A percentile compares a stretch with the other conserved stretches of the same genome.
Conservation (phyloP, 2,329 filamentous ascomycete genomes). For the Cladosporium sp. region DNA sequence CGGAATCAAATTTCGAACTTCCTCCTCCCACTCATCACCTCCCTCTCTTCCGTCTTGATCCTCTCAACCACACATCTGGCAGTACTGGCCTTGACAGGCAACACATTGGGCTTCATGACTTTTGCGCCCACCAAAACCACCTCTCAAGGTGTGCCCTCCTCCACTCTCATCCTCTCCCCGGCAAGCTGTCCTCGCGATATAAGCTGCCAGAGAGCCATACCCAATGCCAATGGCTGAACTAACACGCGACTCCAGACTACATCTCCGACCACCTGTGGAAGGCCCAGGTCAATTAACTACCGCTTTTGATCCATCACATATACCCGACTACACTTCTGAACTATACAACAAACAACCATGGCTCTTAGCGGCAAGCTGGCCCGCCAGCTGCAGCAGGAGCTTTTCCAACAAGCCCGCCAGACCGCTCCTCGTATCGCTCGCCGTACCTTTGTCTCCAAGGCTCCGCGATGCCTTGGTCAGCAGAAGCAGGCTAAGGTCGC, state of each 20-base stretch:
- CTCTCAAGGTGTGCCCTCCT: constrained; percentile 47
- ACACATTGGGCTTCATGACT: constrained; percentile 34
- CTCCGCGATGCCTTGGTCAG: constrained; percentile 14
- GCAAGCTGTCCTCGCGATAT: background rate
- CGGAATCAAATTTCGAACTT: background rate
- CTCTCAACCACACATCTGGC: constrained; percentile 1
- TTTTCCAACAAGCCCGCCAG: constrained; percentile 24
- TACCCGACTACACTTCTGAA: constrained; percentile 17
- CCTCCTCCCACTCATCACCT: background rate
- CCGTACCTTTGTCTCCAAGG: constrained; percentile 27
- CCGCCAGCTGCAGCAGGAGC: constrained; percentile 28
- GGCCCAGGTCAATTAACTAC: constrained; percentile 57
- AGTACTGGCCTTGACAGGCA: constrained; percentile 10
- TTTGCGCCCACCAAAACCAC: constrained; percentile 49
- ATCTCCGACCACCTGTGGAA: constrained; percentile 69
- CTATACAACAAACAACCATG: constrained; percentile 25
- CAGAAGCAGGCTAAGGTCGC: constrained; percentile 16
- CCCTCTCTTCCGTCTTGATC: background rate
- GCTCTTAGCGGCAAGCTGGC: constrained; percentile 31
- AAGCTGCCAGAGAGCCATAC: background rate
- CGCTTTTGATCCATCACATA: constrained; percentile 11
- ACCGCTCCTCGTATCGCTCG: constrained; percentile 20
- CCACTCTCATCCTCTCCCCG: background rate
- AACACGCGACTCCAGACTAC: constrained; percentile 46
- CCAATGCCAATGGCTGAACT: constrained; percentile 4